phyloP scores from a whole-genome alignment of 1,139 yeast species.

The Groenewaldozyma sp. region DNA sequence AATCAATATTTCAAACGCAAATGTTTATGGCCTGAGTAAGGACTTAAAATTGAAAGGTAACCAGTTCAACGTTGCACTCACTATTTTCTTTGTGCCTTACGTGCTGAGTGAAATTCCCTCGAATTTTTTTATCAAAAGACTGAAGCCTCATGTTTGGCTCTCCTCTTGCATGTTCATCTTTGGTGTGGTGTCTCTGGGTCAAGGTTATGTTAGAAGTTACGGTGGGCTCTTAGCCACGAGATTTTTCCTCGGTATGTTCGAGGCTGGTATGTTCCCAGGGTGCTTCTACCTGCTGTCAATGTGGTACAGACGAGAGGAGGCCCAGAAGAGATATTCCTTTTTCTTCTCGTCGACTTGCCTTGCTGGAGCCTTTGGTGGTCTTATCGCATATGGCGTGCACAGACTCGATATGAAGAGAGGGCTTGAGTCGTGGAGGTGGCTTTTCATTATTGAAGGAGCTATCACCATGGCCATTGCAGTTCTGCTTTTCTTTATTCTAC shows the following conservation, averaged over 20 bases:
- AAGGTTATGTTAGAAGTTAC: conserved; percentile 53
- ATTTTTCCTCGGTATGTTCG: conserved; percentile 54
- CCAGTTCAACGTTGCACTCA: conserved; percentile 51
- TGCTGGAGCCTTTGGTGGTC: conserved; percentile 79
- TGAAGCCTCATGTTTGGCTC: conserved; percentile 60
- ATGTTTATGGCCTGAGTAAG: conserved; percentile 50
- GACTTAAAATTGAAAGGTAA: conserved; percentile 46
- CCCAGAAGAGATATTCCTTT: conserved; percentile 58
- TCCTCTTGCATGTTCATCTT: conserved; percentile 47
- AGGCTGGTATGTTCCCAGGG: conserved; percentile 66
- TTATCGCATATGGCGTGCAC: conserved; percentile 55
- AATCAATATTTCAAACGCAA: conserved; percentile 68
- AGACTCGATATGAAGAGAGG: conserved; percentile 43
- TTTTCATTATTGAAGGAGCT: conserved; percentile 64
- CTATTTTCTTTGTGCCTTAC: conserved; percentile 67
- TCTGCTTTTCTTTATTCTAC: conserved; percentile 52
- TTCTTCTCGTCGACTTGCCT: conserved; percentile 62
- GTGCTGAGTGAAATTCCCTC: conserved; percentile 58
- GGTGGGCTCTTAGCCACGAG: conserved; percentile 54
- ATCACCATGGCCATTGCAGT: conserved; percentile 56
- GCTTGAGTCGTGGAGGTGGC: conserved; percentile 59
- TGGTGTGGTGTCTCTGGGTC: conserved; percentile 55
- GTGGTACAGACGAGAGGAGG: conserved; percentile 48
- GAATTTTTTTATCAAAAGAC: conserved; percentile 49
- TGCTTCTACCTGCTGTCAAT: conserved; percentile 55